Evolutionary conservation across 768 basidiomycete species (phyloP).

Genomic region (Mycena vulgaris): DNA sequence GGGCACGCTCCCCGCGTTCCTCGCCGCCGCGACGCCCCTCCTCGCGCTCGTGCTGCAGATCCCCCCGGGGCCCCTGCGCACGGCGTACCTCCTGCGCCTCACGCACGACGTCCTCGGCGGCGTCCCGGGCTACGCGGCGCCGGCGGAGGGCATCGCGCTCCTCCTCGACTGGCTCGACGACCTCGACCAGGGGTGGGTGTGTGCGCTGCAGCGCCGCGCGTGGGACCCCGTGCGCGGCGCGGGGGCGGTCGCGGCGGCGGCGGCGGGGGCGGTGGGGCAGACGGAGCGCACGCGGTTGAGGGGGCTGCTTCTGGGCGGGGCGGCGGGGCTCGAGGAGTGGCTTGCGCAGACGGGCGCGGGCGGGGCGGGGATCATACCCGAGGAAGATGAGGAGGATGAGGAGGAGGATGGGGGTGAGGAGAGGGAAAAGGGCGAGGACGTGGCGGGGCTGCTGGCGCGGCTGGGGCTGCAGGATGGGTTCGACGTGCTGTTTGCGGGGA

Average conservation of each 20-base stretch:
- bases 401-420: constrained; percentile 7
- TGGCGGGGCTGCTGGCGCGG: constrained; percentile 59
- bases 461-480: constrained; percentile 74
- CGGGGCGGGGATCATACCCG: constrained; percentile 45
- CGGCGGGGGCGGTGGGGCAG: constrained; percentile 69
- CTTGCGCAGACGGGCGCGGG: constrained; percentile 44
- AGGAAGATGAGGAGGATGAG: constrained; percentile 43
- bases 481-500: constrained; percentile 73
- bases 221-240: constrained; percentile 74
- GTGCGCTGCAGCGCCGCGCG: constrained; percentile 72
- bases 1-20: constrained; percentile 72
- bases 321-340: constrained; percentile 80
- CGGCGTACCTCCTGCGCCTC: constrained; percentile 77
- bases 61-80: constrained; percentile 81
- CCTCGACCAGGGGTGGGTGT: constrained; percentile 82
- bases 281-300: constrained; percentile 82
- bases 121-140: constrained; percentile 73
- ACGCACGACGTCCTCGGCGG: constrained; percentile 77
- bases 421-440: constrained; percentile 41
- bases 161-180: constrained; percentile 80
- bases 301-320: constrained; percentile 75
- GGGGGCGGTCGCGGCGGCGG: constrained; percentile 49
- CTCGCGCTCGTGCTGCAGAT: constrained; percentile 79
- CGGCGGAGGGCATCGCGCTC: constrained; percentile 62
- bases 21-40: constrained; percentile 69